Evolutionary conservation across 495 filamentous ascomycete genomes (phyloP), one percentile per base, ranked within the genome.

Genomic region (Annulohypoxylon maeteangense): DNA sequence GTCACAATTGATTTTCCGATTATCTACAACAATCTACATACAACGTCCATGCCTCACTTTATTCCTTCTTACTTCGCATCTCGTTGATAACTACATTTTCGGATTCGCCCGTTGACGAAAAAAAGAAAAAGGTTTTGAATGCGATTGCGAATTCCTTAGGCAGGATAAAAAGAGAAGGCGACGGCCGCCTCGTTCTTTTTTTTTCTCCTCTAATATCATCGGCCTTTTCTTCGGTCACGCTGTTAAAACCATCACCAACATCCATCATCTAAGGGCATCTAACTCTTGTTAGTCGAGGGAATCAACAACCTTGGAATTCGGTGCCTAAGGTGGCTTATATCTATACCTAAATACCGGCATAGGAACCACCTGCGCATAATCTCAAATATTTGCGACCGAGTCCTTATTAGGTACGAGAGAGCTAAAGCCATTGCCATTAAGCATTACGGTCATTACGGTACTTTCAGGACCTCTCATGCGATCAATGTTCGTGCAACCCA

Each of bases 401-500:
- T 65, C 50, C 5, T 38, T 18, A 63, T 63, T 59, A 58, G 36
- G 44, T 57, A 31, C 59, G 38, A 44, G 40, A 20, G 16, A 44
- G 3, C 40, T 18, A 8, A 8, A 44, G n/a, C 40, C n/a, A 44
- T 44, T 44, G 36, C 36, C 36, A 40, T 40, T 54, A 70, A 32
- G 12, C 47, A 47, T 3, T 64, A 64, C 23, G 50, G 25, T 32
- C 25, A 5, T 31, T 32, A 54, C 5, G 22, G 29, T 40, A 53
- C 38, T 38, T 54, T 31, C 6, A 60, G 32, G 32, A 40, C 16
- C 34, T 45, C 61, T 25, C 55, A 54, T 68, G 50, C 61, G 23
- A 65, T 60, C 47, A 51, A 51, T 68, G 70, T 73, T 59, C 61
- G 65, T 73, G 67, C 71, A 70, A 74, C 71, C 67, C 67, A 60